Percentiles rank a stretch among this genome's conserved stretches.
phyloP scores from a whole-genome alignment of 2,329 filamentous ascomycete species.

The Calonectria montana region DNA sequence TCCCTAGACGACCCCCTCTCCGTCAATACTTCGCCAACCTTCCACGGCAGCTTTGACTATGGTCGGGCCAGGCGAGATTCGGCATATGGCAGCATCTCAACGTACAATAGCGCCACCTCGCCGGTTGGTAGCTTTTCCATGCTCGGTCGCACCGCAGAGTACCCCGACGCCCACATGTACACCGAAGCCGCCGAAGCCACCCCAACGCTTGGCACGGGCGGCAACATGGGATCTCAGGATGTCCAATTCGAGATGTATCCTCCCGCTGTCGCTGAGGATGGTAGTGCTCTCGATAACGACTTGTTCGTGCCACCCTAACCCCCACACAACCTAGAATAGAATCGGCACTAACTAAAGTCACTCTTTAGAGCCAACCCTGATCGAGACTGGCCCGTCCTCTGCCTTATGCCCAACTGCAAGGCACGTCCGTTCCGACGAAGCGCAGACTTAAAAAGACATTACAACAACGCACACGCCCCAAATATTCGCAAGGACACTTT shows the following conservation, averaged over 20 bases:
- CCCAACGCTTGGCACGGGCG: not conserved
- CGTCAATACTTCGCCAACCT: not conserved
- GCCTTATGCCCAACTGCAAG: constrained; percentile 54
- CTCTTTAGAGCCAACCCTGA: constrained; percentile 23
- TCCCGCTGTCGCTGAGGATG: not conserved
- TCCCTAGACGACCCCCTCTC: not conserved
- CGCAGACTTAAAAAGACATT: constrained; percentile 66
- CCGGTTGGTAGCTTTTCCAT: not conserved
- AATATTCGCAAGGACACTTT: constrained; percentile 54
- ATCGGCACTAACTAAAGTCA: not conserved
- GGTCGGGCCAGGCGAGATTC: constrained; percentile 3
- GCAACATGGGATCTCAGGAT: not conserved
- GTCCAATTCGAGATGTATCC: not conserved
- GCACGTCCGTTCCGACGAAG: constrained; percentile 60
- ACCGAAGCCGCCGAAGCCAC: not conserved
- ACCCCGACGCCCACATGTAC: not conserved
- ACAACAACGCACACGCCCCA: constrained; percentile 58
- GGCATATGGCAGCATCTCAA: not conserved
- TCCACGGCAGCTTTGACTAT: not conserved
- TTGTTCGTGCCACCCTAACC: not conserved
- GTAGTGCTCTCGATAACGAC: not conserved
- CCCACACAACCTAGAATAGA: not conserved
- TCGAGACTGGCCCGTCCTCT: constrained; percentile 50
- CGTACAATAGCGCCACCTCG: constrained; percentile 5
- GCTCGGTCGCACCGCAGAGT: not conserved